phyloP scores from a whole-genome alignment of 352 stramenopile genomes.

The Plasmopara halstedii region DNA sequence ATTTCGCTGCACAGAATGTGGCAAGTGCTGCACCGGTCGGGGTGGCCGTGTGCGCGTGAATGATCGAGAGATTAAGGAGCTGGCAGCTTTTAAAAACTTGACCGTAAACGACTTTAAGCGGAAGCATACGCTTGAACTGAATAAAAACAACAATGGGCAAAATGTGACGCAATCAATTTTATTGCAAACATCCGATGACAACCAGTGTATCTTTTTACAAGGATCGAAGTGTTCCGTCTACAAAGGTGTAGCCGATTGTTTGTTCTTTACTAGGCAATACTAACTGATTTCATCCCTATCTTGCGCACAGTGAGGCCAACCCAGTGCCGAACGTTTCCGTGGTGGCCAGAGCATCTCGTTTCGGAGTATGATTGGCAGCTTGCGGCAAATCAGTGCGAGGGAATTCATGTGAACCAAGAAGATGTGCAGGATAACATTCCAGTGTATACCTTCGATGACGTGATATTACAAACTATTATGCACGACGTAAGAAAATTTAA shows the following conservation, averaged over 20 bases:
- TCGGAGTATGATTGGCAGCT: constrained; percentile 77
- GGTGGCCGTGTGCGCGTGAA: constrained; percentile 67
- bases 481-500: constrained; percentile 41
- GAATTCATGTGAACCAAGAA: constrained; percentile 24
- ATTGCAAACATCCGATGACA: constrained; percentile 43
- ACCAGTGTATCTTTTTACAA: constrained; percentile 58
- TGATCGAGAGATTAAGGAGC: constrained; percentile 37
- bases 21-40: constrained; percentile 70
- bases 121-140: constrained; percentile 22
- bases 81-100: constrained; percentile 26
- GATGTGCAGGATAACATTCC: neutral
- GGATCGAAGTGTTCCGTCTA: constrained; percentile 67
- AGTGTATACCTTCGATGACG: constrained; percentile 34
- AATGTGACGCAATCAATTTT: constrained; percentile 29
- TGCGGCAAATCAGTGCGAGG: constrained; percentile 53
- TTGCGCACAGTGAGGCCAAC: constrained; percentile 40
- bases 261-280: neutral
- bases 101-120: constrained; percentile 28
- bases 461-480: constrained; percentile 52
- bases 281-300: neutral
- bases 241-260: constrained; percentile 18
- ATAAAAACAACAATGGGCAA: constrained; percentile 13
- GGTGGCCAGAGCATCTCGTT: constrained; percentile 72
- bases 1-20: constrained; percentile 69
- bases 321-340: constrained; percentile 76